phyloP scores from a whole-genome alignment of 495 filamentous ascomycete species.

The Podospora sp. region DNA sequence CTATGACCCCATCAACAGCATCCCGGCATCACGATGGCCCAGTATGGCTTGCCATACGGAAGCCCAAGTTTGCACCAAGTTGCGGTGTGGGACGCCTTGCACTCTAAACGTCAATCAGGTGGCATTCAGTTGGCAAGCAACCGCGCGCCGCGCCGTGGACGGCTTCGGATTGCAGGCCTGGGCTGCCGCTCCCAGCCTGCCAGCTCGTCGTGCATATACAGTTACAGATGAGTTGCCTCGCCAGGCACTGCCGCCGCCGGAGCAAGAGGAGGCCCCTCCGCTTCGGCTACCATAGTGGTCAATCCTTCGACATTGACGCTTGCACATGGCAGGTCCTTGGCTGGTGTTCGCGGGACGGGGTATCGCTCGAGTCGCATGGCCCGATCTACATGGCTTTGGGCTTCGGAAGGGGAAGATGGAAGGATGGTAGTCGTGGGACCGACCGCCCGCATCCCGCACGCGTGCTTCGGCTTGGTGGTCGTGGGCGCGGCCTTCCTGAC shows the following conservation, averaged over 20 bases:
- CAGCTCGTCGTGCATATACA: constrained; percentile 12
- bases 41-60: constrained; percentile 19
- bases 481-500: constrained; percentile 19
- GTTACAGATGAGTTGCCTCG: background rate
- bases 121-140: constrained; percentile 1
- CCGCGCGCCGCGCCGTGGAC: constrained; percentile 7
- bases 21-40: constrained; percentile 10
- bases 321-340: background rate
- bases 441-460: constrained; percentile 21
- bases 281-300: background rate
- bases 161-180: background rate
- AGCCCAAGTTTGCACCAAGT: constrained; percentile 25
- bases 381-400: background rate
- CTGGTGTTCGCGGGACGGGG: background rate
- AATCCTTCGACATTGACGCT: background rate
- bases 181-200: background rate
- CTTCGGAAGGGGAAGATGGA: background rate
- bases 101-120: background rate
- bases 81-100: constrained; percentile 28
- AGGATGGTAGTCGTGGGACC: background rate
- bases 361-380: background rate
- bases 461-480: background rate
- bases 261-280: background rate
- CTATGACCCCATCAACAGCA: constrained; percentile 13
- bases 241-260: background rate